Evolutionary conservation across 1,139 yeast species (phyloP).

Genomic region (Pichia sp.): DNA sequence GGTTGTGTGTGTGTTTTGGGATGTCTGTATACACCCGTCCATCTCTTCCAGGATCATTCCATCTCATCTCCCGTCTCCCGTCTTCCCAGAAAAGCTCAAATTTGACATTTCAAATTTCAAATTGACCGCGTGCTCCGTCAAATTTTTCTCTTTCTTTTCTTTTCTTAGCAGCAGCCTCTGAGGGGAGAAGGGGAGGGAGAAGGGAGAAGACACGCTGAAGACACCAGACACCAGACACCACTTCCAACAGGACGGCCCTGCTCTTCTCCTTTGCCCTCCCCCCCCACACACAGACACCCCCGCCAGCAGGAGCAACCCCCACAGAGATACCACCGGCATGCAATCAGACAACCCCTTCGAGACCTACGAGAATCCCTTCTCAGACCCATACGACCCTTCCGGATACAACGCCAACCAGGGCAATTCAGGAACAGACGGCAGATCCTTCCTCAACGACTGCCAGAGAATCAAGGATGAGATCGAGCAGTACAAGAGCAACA

Average conservation of each 20-base stretch:
- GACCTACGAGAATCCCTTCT: constrained; percentile 14
- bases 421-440: background rate
- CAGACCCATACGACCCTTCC: constrained; percentile 15
- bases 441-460: constrained; percentile 6
- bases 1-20: background rate
- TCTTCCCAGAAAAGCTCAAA: no score
- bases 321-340: constrained; percentile 1
- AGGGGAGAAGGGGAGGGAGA: no score
- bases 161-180: no score
- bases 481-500: constrained; percentile 7
- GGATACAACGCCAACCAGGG: background rate
- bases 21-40: no score
- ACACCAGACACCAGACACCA: no score
- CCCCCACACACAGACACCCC: background rate
- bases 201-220: no score
- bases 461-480: constrained; percentile 13
- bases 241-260: no score
- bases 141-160: no score
- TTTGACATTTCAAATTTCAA: no score
- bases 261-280: background rate
- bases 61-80: no score
- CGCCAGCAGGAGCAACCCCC: background rate
- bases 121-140: no score
- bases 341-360: constrained; percentile 14
- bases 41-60: no score